Evolutionary conservation across 176 grass and related monocot genomes (phyloP), one percentile per base, ranked within the genome.

Genomic region (Cenchrus americanus): DNA sequence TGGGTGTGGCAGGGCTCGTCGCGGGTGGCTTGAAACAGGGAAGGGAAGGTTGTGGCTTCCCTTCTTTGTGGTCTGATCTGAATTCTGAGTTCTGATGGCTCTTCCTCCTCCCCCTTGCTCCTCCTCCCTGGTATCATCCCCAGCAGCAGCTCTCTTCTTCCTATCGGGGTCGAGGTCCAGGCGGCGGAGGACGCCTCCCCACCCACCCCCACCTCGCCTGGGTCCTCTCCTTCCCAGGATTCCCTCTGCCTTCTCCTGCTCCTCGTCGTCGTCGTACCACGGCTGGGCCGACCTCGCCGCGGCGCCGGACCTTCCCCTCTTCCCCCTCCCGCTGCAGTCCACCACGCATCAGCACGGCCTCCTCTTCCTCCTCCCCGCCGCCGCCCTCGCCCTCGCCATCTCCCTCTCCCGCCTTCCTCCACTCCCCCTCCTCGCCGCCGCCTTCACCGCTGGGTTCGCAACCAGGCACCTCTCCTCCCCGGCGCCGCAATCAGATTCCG

Each of bases 221-320:
- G 43, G 34, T 23, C 69, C 5, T 19, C 15, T 37, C 81, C 34
- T 37, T 37, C 34, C 34, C 34, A 37, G 34, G 2, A 3, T 4
- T 37, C 34, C 34, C 34, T 37, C 34, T 37, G 34, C 34, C 34
- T 37, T 37, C 34, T 37, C 34, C 52, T 9, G 44, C 13, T 75
- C 1, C 24, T 8, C 40, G 24, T 1, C 4, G 17, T 37, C 40
- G 14, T 41, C 80, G 0, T 98, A 87, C 75, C 86, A 90, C 55
- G 92, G 96, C 2, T 98, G 96, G 96, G 87, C 85, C 50, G 96
- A 95, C 26, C 84, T 94, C 74, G 84, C 89, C 44, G 73, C 80
- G 74, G 80, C 32, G 26, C 85, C 87, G 30, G 82, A 70, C 60
- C n/a, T 24, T 18, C 50, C 79, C 50, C 40, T 32, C 80, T 24